These are phyloP conservation scores for Pleurotus tuber-regium DNA, from an alignment of 768 basidiomycete genomes.

Conservation along the genomic window DNA sequence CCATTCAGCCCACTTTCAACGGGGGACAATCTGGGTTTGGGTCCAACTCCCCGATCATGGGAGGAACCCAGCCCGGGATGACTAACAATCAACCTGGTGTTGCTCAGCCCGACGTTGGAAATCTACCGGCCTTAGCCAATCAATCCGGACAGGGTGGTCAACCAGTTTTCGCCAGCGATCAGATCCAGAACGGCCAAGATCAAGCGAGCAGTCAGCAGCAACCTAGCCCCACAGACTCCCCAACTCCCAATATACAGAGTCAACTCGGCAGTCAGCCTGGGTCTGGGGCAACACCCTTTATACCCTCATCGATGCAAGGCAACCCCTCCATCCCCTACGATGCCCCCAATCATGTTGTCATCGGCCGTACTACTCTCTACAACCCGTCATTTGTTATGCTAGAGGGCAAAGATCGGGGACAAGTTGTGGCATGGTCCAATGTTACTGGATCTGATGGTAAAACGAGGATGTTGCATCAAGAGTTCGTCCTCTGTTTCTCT, in stretches of 20 bases:
- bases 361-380: conserved; percentile 49
- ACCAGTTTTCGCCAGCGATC: conserved; percentile 1
- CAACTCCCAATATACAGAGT: background rate
- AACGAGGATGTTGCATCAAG: conserved; percentile 37
- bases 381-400: conserved; percentile 36
- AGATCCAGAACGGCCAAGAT: background rate
- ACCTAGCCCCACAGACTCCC: background rate
- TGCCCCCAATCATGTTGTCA: conserved; percentile 36
- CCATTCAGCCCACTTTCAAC: background rate
- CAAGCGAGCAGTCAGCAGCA: background rate
- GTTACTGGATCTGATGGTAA: conserved; percentile 22
- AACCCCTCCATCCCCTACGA: conserved; percentile 6
- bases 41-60: background rate
- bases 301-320: background rate
- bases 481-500: conserved; percentile 18
- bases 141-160: background rate
- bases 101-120: background rate
- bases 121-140: background rate
- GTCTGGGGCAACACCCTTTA: background rate
- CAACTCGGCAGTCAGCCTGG: background rate
- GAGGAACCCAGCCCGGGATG: background rate
- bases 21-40: background rate
- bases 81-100: background rate
- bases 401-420: conserved; percentile 40
- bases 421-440: conserved; percentile 42